Base-by-base conservation (phyloP, 2,329 filamentous ascomycete species). In the Aureobasidium zeae region DNA sequence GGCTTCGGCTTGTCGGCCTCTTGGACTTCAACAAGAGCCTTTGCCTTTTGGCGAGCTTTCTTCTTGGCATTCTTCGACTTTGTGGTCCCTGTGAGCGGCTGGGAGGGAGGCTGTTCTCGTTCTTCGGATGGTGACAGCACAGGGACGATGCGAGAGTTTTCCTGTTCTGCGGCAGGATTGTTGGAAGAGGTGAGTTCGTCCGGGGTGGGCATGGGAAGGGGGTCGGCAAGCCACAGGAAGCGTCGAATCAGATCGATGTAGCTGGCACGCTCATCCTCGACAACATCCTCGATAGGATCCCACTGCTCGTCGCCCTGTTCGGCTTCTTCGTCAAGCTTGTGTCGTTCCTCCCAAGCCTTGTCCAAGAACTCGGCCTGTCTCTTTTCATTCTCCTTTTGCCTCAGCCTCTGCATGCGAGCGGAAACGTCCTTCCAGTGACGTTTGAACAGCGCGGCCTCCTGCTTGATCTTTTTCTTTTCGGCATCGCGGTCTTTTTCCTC, bases 211-310 rank as follows among this genome's bases (percentile, higher is more conserved):
- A 6, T 22, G 21, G 39, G 26, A 16, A 33, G 11, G 22, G 74
- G 74, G 16, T 77, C 72, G 33, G 76, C 72, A 34, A 66, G 55
- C 67, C 68, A 69, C 28, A 71, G 51, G 47, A 71, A 67, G 43
- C 65, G 63, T 37, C 61, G 64, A 48, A 70, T 67, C 12, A 69
- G 56, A 47, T 67, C 63, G 22, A 70, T 55, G 44, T 67, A 72
- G 47, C 56, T 64, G 16, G 57, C 63, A 10, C 64, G 59, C 37
- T 69, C 66, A 28, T 69, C 64, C 47, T 69, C 63, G 29, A 67
- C 49, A 2, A 68, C 58, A 50, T 71, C 66, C 25, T 70, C 65
- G 37, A 71, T 68, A 5, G 67, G 69, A 56, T 72, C 68, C 68
- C 68, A 72, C 26, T 62, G 57, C 46, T 62, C 62, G 17, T 61